A percentile compares a stretch with the other conserved stretches of the same genome.
Conservation (phyloP, 768 basidiomycete genomes). For the Hygrophoropsis aurantiaca region DNA sequence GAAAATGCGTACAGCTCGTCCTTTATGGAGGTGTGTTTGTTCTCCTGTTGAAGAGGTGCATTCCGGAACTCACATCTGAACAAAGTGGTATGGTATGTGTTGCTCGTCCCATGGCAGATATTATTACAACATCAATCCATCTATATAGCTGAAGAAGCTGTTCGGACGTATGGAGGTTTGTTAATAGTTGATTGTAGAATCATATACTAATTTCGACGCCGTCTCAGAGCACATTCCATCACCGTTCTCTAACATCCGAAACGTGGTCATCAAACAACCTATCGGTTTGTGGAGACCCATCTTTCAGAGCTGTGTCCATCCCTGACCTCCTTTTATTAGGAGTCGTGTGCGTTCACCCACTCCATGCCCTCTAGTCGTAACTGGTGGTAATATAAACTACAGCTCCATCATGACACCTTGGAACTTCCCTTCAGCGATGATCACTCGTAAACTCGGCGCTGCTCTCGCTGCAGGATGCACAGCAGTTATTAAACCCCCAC, state of each 20-base stretch:
- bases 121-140: constrained; percentile 2
- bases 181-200: not conserved
- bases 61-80: constrained; percentile 7
- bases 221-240: constrained; percentile 79
- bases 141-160: constrained; percentile 80
- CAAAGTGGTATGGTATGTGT: constrained; percentile 77
- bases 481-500: constrained; percentile 89
- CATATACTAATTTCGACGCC: not conserved
- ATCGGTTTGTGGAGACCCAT: constrained; percentile 52
- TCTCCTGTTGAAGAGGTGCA: not conserved
- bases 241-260: constrained; percentile 64
- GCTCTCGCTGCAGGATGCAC: constrained; percentile 97
- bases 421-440: constrained; percentile 97
- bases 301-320: constrained; percentile 37
- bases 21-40: constrained; percentile 66
- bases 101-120: not conserved
- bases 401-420: constrained; percentile 83
- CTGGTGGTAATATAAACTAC: not conserved
- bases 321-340: constrained; percentile 26
- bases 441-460: constrained; percentile 84
- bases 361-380: not conserved
- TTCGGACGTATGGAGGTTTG: constrained; percentile 86
- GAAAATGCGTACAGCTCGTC: constrained; percentile 87
- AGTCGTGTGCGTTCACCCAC: constrained; percentile 41
- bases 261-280: constrained; percentile 92